Base-by-base conservation (phyloP, 257 asterid species). In the Prunella vulgaris region DNA sequence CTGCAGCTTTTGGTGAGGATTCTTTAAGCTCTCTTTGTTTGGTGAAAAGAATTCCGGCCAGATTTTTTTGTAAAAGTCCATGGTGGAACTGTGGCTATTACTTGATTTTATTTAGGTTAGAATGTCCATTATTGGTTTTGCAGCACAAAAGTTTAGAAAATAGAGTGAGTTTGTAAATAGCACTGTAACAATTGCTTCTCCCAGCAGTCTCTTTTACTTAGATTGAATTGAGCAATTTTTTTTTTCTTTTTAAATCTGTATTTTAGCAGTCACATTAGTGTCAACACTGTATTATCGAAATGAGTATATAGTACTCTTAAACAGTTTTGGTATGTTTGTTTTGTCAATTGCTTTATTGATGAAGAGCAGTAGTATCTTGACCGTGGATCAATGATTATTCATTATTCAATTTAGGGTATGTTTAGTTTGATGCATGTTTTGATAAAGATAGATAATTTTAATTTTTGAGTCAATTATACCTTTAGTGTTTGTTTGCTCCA, bases 1-100 rank as follows among this genome's bases (percentile, higher is more conserved):
- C 54, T 68, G 65, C 79, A 73, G 76, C 76, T 51, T 62, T 68
- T 25, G 56, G 57, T 58, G 68, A 72, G 76, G 56, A 59, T 69
- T 44, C 24, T 27, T 15, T 14, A 15, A 42, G 68, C 59, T 67
- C 66, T 49, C 35, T 61, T 67, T 33, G 21, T 67, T 48, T 33
- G 54, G 49, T 49, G n/a, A 8, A 48, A n/a, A 37, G 5, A 64
- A 42, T 64, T n/a, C 22, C 4, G 27, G 52, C 35, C 67, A 35
- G 56, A 15, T 44, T 51, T 13, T 48, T 15, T 32, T 15, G 15
- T 27, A 14, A 51, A 46, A 10, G 74, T 40, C 15, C 27, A 13
- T 46, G 73, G 60, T 53, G 60, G 37, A 53, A 32, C 1, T 32
- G 37, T 7, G 57, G 14, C 46, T 72, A 10, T 54, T 54, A 42